Conservation (phyloP, 805 yeast genomes). For the Schizosaccharomyces cryophilus region DNA sequence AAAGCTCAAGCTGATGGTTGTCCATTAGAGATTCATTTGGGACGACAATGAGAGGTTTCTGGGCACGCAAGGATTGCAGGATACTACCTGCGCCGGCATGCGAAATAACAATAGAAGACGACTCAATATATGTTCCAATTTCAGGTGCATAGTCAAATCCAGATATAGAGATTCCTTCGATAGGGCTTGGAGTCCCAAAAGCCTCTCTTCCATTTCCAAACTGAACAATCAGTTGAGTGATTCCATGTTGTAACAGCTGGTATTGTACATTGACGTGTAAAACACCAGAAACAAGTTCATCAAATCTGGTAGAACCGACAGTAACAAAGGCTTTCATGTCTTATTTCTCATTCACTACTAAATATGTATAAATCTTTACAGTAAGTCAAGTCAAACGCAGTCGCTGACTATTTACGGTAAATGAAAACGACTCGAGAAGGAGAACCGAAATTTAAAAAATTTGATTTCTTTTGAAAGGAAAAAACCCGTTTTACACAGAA, state of each 20-base stretch:
- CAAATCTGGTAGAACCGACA: slow-evolving; percentile 1
- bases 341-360: too few species aligned
- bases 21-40: slow-evolving; percentile 51
- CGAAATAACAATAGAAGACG: slow-evolving; percentile 41
- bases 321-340: slow-evolving; percentile 11
- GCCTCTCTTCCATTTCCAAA: neutral
- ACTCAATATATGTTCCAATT: slow-evolving; percentile 19
- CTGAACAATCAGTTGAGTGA: neutral
- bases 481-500: too few species aligned
- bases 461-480: too few species aligned
- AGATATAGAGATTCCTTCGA: slow-evolving; percentile 11
- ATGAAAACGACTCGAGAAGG: too few species aligned
- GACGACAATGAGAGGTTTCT: slow-evolving; percentile 39
- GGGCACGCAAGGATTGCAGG: slow-evolving; percentile 38
- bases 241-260: neutral
- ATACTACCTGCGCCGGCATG: slow-evolving; percentile 88
- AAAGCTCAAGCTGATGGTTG: slow-evolving; percentile 63
- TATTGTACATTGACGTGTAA: neutral
- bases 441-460: too few species aligned
- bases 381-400: too few species aligned
- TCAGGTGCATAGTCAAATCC: slow-evolving; percentile 26
- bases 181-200: neutral
- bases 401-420: too few species aligned
- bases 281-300: neutral
- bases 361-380: too few species aligned